Evolutionary conservation across 2,329 filamentous ascomycete genomes (phyloP).

Genomic region (Plectosphaerella cucumerina): DNA sequence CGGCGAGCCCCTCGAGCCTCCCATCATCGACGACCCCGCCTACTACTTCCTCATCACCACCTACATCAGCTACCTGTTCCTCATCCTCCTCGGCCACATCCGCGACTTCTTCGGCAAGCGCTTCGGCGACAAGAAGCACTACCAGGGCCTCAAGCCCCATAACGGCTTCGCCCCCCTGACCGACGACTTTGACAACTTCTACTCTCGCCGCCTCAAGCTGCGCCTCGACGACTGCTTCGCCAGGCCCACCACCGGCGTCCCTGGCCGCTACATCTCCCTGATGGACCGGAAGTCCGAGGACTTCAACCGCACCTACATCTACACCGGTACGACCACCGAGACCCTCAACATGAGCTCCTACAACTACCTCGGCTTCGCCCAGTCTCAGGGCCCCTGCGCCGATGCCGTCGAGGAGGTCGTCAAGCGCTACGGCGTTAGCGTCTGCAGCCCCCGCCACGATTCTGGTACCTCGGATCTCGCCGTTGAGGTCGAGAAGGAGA

Average conservation of each 20-base stretch:
- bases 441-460: slow-evolving; percentile 78
- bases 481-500: slow-evolving; percentile 81
- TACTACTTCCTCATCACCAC: slow-evolving; percentile 97
- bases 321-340: slow-evolving; percentile 86
- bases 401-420: slow-evolving; percentile 86
- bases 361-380: slow-evolving; percentile 97
- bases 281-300: slow-evolving; percentile 88
- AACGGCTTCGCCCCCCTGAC: slow-evolving; percentile 95
- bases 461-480: slow-evolving; percentile 84
- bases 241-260: slow-evolving; percentile 86
- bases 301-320: slow-evolving; percentile 85
- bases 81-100: slow-evolving; percentile 93
- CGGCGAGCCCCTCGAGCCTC: slow-evolving; percentile 73
- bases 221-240: slow-evolving; percentile 97
- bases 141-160: slow-evolving; percentile 74
- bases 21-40: slow-evolving; percentile 89
- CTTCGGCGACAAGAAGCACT: slow-evolving; percentile 77
- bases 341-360: slow-evolving; percentile 99
- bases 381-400: slow-evolving; percentile 94
- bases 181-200: slow-evolving; percentile 98
- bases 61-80: slow-evolving; percentile 94
- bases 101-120: slow-evolving; percentile 97
- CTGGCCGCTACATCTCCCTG: slow-evolving; percentile 88
- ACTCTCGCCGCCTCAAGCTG: slow-evolving; percentile 86
- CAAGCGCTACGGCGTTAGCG: slow-evolving; percentile 78